Conservation (phyloP, 805 yeast genomes). For the Naumovozyma castellii region DNA sequence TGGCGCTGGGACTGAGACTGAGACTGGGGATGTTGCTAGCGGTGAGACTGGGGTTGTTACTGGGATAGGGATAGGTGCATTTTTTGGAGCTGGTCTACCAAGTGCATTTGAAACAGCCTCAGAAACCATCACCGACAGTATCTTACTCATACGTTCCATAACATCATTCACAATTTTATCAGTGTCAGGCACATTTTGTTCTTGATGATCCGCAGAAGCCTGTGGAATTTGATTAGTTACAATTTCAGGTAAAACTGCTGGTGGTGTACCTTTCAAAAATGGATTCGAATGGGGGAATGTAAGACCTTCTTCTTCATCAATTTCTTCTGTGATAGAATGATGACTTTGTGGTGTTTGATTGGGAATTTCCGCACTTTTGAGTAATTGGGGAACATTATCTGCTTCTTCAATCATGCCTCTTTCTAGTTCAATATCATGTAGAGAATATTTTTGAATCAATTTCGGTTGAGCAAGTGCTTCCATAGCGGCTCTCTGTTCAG, state of each 20-base stretch:
- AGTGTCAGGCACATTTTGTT: not conserved
- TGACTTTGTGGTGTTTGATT: not conserved
- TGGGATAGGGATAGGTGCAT: too few relatives aligned
- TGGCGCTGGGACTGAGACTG: too few relatives aligned
- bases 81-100: not conserved
- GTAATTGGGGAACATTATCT: not conserved
- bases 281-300: too few relatives aligned
- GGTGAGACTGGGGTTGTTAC: not conserved
- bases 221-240: too few relatives aligned
- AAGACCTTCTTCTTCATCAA: not conserved
- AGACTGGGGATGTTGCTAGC: not conserved
- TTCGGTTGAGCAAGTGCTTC: conserved; percentile 48
- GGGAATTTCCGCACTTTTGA: not conserved
- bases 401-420: not conserved
- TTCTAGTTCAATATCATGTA: conserved; percentile 6
- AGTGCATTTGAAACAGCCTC: not conserved
- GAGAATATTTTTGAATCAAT: conserved; percentile 43
- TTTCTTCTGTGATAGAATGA: not conserved
- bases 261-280: too few relatives aligned
- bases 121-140: not conserved
- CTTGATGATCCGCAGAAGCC: too few relatives aligned
- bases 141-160: not conserved
- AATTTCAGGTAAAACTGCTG: too few relatives aligned
- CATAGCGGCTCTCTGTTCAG: conserved; percentile 77
- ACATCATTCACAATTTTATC: not conserved